Evolutionary conservation across 192 early-diverging fungal genomes (phyloP).

Genomic region (Phlyctochytrium planicorne): DNA sequence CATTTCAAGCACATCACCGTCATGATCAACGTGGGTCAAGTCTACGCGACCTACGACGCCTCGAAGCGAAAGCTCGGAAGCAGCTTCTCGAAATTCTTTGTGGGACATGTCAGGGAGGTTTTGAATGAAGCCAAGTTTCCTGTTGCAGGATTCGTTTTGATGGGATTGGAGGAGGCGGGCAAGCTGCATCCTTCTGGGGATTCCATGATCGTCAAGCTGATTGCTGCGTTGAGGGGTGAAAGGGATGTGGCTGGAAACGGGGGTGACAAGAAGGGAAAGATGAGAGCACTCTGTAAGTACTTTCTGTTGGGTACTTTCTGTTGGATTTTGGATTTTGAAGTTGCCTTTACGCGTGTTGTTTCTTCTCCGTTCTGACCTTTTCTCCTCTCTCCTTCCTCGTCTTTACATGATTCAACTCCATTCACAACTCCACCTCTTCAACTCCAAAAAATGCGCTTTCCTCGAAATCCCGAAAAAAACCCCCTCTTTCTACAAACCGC

Average conservation of each 20-base stretch:
- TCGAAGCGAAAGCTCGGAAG: not conserved
- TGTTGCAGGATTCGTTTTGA: not conserved
- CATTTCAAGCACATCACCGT: not conserved
- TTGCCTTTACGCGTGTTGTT: not conserved
- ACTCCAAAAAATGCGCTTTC: too few species aligned
- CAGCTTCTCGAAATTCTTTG: conserved; percentile 2
- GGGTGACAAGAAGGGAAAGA: not conserved
- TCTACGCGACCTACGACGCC: not conserved
- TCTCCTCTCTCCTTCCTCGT: too few species aligned
- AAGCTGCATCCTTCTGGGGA: not conserved
- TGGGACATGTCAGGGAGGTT: not conserved
- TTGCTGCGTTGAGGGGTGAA: not conserved
- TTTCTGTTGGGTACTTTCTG: not conserved
- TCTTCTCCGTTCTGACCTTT: too few species aligned
- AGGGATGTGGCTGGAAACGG: not conserved
- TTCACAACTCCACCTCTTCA: too few species aligned
- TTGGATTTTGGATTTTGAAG: not conserved
- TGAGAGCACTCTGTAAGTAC: too few species aligned
- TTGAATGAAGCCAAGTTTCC: not conserved
- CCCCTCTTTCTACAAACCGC: too few species aligned
- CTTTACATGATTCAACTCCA: too few species aligned
- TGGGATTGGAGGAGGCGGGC: not conserved
- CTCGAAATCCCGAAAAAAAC: not conserved
- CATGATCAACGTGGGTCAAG: not conserved
- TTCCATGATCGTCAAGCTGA: not conserved